Percentiles rank a stretch among this genome's conserved stretches.
Evolutionary conservation across 2,329 filamentous ascomycete species (phyloP).

Genomic region (Penicillium expansum): DNA sequence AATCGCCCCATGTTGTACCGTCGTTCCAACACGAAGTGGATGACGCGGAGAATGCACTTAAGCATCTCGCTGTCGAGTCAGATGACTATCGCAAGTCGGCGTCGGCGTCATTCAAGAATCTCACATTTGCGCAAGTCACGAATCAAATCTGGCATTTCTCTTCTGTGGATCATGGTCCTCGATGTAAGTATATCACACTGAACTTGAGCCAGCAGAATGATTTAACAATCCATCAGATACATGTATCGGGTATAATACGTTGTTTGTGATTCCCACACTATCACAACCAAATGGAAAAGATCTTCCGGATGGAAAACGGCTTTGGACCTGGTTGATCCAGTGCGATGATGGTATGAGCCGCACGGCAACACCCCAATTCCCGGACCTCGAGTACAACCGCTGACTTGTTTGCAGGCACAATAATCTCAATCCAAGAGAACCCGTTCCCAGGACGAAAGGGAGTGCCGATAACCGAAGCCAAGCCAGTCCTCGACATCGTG

Average conservation of each 20-base stretch:
- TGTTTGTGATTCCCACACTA: constrained; percentile 49
- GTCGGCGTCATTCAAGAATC: constrained; percentile 28
- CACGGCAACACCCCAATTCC: not conserved
- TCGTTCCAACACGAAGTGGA: constrained; percentile 16
- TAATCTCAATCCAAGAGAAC: constrained; percentile 67
- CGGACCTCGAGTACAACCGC: not conserved
- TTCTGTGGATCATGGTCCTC: constrained; percentile 65
- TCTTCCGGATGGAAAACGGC: constrained; percentile 51
- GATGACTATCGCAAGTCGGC: constrained; percentile 23
- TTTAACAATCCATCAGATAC: constrained; percentile 50
- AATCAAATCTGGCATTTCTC: constrained; percentile 74
- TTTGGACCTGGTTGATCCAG: constrained; percentile 71
- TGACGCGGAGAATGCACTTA: constrained; percentile 36
- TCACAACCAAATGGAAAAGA: constrained; percentile 32
- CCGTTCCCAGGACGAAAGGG: constrained; percentile 49
- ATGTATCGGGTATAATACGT: constrained; percentile 68
- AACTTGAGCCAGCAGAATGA: constrained; percentile 8
- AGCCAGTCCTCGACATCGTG: constrained; percentile 36
- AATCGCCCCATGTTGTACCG: constrained; percentile 2
- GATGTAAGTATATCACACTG: constrained; percentile 48
- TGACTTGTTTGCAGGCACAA: constrained; percentile 52
- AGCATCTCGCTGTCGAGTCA: constrained; percentile 22
- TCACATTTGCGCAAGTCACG: constrained; percentile 59
- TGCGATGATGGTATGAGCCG: constrained; percentile 58
- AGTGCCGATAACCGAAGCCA: constrained; percentile 29